phyloP scores from a whole-genome alignment of 495 filamentous ascomycete genomes.

The Lasiosphaeriaceae sp. region DNA sequence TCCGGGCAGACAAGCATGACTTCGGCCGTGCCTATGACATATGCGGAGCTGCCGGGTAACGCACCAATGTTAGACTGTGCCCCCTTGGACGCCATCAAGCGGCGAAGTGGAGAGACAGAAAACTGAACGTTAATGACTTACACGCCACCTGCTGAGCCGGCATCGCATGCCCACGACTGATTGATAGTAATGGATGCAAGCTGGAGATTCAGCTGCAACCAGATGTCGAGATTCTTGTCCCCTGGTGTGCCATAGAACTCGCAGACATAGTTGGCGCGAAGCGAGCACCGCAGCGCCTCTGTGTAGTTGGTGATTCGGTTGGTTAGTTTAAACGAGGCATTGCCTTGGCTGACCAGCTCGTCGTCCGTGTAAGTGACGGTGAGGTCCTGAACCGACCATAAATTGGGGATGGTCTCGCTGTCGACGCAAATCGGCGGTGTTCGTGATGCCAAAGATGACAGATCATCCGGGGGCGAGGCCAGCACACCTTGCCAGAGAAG shows the following conservation, averaged over 20 bases:
- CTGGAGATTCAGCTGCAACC: conserved; percentile 10
- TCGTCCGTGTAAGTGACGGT: conserved; percentile 2
- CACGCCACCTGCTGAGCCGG: background rate
- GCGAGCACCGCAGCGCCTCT: background rate
- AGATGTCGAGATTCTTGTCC: conserved; percentile 3
- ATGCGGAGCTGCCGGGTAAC: background rate
- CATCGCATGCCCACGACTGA: conserved; percentile 3
- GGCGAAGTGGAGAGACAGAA: too few species aligned
- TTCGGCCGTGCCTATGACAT: conserved; percentile 1
- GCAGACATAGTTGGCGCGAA: conserved; percentile 6
- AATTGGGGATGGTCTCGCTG: background rate
- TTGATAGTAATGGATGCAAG: conserved; percentile 3
- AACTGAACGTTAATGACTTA: background rate
- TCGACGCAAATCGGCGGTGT: background rate
- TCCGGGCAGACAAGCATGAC: background rate
- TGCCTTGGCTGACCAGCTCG: conserved; percentile 1
- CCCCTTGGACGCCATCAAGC: background rate
- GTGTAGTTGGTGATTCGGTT: background rate
- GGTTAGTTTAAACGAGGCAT: conserved; percentile 2
- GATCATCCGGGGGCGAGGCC: background rate
- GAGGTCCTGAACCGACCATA: conserved; percentile 5
- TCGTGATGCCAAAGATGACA: background rate
- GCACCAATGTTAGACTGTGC: background rate
- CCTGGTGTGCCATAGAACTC: conserved; percentile 8
- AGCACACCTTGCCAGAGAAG: background rate